phyloP scores from a whole-genome alignment of 1,284 basidiomycete species.

The Tilletiopsis washingtonensis region DNA sequence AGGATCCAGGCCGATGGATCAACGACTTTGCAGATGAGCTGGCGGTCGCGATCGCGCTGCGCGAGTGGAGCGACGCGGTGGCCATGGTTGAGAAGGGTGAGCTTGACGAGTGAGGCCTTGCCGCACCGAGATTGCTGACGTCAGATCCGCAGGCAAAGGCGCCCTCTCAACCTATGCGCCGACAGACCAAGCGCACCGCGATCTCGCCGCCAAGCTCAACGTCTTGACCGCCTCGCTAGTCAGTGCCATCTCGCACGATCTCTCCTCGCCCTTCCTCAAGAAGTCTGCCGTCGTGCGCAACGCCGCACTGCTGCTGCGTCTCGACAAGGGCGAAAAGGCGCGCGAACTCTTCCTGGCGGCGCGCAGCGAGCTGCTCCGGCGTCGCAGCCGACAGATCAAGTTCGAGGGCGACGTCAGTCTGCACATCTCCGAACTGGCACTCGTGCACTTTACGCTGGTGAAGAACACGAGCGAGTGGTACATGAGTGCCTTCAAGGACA shows the following conservation, averaged over 20 bases:
- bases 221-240: slow-evolving; percentile 52
- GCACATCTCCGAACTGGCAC: slow-evolving; percentile 67
- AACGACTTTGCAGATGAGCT: slow-evolving; percentile 85
- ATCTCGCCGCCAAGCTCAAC: slow-evolving; percentile 16
- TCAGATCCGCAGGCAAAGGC: slow-evolving; percentile 54
- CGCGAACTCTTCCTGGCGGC: slow-evolving; percentile 74
- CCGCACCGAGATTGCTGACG: not conserved
- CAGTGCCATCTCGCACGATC: slow-evolving; percentile 63
- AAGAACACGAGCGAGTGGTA: slow-evolving; percentile 98
- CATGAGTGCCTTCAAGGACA: slow-evolving; percentile 86
- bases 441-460: slow-evolving; percentile 78
- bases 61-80: slow-evolving; percentile 81
- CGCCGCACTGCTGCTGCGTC: slow-evolving; percentile 63
- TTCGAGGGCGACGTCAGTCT: slow-evolving; percentile 83
- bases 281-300: slow-evolving; percentile 68
- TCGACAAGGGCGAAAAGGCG: slow-evolving; percentile 71
- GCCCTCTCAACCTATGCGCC: slow-evolving; percentile 56
- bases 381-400: slow-evolving; percentile 70
- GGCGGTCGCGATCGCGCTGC: slow-evolving; percentile 79
- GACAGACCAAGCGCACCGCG: slow-evolving; percentile 13
- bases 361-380: slow-evolving; percentile 66
- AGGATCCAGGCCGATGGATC: slow-evolving; percentile 60
- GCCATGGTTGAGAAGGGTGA: slow-evolving; percentile 72
- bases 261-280: slow-evolving; percentile 66
- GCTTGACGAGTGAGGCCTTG: slow-evolving; percentile 1